Base-by-base conservation (phyloP, 2,329 filamentous ascomycete species). In the Elsinoe batatas region DNA sequence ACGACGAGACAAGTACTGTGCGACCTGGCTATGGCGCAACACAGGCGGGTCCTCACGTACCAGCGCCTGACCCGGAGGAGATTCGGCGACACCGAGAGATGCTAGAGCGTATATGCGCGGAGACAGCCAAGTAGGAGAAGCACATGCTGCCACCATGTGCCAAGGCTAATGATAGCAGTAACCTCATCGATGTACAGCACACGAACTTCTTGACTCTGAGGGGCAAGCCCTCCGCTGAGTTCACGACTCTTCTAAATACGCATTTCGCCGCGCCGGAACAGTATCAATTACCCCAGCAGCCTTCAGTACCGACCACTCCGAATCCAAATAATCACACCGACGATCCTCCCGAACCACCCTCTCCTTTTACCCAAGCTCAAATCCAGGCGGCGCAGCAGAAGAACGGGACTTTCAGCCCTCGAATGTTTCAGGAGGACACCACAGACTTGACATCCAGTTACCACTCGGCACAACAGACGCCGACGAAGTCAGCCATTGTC, bases 171-270 rank as follows among this genome's bases (percentile, higher is more conserved):
- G 37, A 37, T 66, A 57, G 20, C 58, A 77, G 74, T 64, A 74
- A 76, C 60, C 67, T 77, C 65, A 76, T 77, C 62, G 72, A 76
- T 62, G 73, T 76, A 60, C 69, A 72, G 53, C 73, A 76, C 53
- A 67, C 68, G 50, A 67, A 71, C 61, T 64, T 69, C 40, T 65
- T 71, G 26, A 62, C 64, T 35, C 65, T 71, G 51, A 61, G 61
- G 35, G 65, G 69, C 43, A 71, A 71, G 56, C 63, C 67, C 57
- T 57, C 61, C 50, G 66, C 65, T 57, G 71, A 73, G 58, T 73
- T 71, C 58, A 64, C 67, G 18, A 67, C 69, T 51, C 68, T 73
- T 30, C 72, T 73, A 64, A 69, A 67, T 60, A 70, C 72, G 53
- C 69, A 69, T 57, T 73, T 73, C 58, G 58, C 60, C 5, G 47